Percentiles rank a stretch among this genome's conserved stretches.
Evolutionary conservation across 768 basidiomycete species (phyloP).

Genomic region (Auricularia sp.): DNA sequence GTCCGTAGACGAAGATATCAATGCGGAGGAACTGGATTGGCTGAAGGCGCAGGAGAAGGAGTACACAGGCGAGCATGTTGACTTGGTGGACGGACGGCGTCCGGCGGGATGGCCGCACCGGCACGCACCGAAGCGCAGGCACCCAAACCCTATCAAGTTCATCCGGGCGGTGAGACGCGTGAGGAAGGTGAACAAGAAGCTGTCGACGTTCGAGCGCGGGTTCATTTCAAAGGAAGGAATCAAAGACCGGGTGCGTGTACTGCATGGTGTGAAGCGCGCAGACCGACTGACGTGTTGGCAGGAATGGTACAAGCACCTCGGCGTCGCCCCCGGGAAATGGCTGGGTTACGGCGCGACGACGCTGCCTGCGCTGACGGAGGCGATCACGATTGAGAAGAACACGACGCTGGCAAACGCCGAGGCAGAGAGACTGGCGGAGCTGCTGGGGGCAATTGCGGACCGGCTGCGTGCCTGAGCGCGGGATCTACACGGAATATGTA

Average conservation of each 20-base stretch:
- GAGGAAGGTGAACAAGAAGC: constrained; percentile 49
- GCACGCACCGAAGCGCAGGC: background rate
- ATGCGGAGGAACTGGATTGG: background rate
- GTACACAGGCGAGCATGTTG: background rate
- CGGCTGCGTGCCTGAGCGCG: constrained; percentile 1
- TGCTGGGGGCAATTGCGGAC: constrained; percentile 47
- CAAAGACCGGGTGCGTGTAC: constrained; percentile 35
- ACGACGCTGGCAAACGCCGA: constrained; percentile 51
- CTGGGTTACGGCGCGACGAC: constrained; percentile 80
- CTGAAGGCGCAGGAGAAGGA: background rate
- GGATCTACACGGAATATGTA: too few species aligned
- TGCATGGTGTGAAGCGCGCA: background rate
- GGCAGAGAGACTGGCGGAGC: constrained; percentile 39
- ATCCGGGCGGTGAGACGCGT: constrained; percentile 51
- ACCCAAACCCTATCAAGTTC: constrained; percentile 25
- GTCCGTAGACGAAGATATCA: too few species aligned
- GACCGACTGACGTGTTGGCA: background rate
- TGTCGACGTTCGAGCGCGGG: constrained; percentile 64
- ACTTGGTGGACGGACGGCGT: background rate
- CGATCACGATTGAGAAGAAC: constrained; percentile 61
- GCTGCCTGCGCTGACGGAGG: constrained; percentile 69
- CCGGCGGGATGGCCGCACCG: background rate
- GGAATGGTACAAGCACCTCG: constrained; percentile 81
- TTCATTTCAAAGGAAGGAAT: constrained; percentile 73
- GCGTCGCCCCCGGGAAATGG: constrained; percentile 80